A percentile compares a stretch with the other conserved stretches of the same genome.
phyloP scores from a whole-genome alignment of 805 yeast species.

The Metschnikowia continentalis region DNA sequence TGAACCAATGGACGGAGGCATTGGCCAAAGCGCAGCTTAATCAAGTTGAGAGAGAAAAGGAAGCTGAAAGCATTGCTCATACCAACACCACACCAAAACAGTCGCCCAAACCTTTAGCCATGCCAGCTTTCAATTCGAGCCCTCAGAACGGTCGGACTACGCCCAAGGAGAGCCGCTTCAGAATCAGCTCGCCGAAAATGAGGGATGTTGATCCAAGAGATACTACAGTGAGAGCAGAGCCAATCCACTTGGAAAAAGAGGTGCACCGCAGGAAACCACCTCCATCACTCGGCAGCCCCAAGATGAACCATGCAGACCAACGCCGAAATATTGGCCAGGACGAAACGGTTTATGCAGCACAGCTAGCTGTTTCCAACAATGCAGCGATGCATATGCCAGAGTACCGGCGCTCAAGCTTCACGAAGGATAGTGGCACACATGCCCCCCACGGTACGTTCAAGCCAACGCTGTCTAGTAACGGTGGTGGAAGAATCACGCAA shows the following conservation, averaged over 20 bases:
- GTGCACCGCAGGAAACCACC: slow-evolving; percentile 7
- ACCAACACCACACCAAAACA: slow-evolving; percentile 4
- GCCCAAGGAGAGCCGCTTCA: neutral
- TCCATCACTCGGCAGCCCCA: slow-evolving; percentile 2
- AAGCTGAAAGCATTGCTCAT: slow-evolving; percentile 3
- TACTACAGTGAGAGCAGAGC: neutral
- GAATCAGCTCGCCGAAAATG: neutral
- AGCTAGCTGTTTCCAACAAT: slow-evolving; percentile 37
- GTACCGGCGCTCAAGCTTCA: slow-evolving; percentile 35
- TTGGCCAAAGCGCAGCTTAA: slow-evolving; percentile 21
- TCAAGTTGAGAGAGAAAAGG: slow-evolving; percentile 18
- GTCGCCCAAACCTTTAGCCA: slow-evolving; percentile 8
- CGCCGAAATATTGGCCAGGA: slow-evolving; percentile 9
- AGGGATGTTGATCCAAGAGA: neutral
- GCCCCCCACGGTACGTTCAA: neutral
- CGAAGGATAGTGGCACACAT: slow-evolving; percentile 7
- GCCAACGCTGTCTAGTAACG: neutral
- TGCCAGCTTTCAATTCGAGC: slow-evolving; percentile 10
- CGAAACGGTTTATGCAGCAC: slow-evolving; percentile 42
- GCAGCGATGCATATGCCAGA: slow-evolving; percentile 20
- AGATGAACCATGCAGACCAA: slow-evolving; percentile 23
- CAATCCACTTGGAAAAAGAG: slow-evolving; percentile 1
- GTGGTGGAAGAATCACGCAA: slow-evolving; percentile 40
- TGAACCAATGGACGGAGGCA: slow-evolving; percentile 45
- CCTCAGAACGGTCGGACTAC: neutral